Base-by-base conservation (phyloP, 257 asterid genomes). In the Cordia subcordata region DNA sequence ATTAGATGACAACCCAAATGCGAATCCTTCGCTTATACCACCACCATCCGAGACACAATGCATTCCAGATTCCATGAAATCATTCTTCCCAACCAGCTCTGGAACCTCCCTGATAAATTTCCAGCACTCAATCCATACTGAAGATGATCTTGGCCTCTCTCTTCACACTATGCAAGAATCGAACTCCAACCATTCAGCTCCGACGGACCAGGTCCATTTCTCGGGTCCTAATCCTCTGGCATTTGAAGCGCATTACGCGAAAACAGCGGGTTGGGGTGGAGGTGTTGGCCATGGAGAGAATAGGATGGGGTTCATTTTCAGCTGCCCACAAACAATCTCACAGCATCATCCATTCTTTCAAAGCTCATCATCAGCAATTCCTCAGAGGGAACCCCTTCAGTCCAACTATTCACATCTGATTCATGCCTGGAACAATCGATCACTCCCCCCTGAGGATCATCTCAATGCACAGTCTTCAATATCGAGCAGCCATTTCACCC, bases 101-200 rank as follows among this genome's bases (percentile, higher is more conserved):
- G 57, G 58, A 22, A 47, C 50, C 40, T 66, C 77, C 0, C 49
- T 66, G 11, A 50, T 61, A 69, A 57, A 56, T 44, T 70, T 73
- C 57, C 70, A 67, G 20, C 65, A 67, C 33, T 45, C 76, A 8
- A 70, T 72, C 55, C 78, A 71, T 47, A 70, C 32, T 1, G 72
- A 64, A 20, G 81, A 80, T 59, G 81, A 80, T 59, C 81, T 80
- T n/a, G 86, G 84, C 42, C 77, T 80, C 8, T 80, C 82, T 3
- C 81, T 82, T 5, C 84, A 82, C 12, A 64, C 63, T 1, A 45
- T 72, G 16, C 77, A 75, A 45, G 57, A 71, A 18, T 60, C 57
- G 13, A 57, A 56, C 54, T 12, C 49, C 53, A 56, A 67, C 47
- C 67, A 60, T 23, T 19, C 62, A 47, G 46, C 51, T 5, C 39